Percentiles rank a stretch among this genome's conserved stretches.
These are phyloP conservation scores for Pythium plurisporium DNA, from an alignment of 352 stramenopile species.

Conservation along the genomic window DNA sequence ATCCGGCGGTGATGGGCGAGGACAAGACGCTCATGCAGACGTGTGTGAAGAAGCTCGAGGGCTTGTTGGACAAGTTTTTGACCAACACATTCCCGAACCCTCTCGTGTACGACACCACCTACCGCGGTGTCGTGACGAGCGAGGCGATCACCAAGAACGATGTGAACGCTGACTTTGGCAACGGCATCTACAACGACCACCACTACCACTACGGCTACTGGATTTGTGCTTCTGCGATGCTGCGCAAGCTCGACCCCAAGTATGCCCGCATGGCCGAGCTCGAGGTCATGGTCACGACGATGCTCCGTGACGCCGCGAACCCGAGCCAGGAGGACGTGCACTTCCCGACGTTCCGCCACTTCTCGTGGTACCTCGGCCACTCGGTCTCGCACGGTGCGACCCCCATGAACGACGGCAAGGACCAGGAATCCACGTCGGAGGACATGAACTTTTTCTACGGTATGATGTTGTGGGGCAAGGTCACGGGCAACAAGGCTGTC, in stretches of 20 bases:
- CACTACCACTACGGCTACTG: slow-evolving; percentile 84
- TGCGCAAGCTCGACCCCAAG: slow-evolving; percentile 55
- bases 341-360: slow-evolving; percentile 70
- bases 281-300: slow-evolving; percentile 52
- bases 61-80: slow-evolving; percentile 49
- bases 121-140: slow-evolving; percentile 48
- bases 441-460: slow-evolving; percentile 81
- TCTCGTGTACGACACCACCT: slow-evolving; percentile 65
- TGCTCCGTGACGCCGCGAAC: slow-evolving; percentile 73
- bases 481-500: slow-evolving; percentile 46
- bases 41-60: slow-evolving; percentile 61
- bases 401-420: slow-evolving; percentile 56
- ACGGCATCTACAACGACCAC: slow-evolving; percentile 80
- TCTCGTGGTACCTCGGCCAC: slow-evolving; percentile 74
- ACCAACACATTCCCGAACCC: slow-evolving; percentile 44
- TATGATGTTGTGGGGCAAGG: slow-evolving; percentile 68
- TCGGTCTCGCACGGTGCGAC: slow-evolving; percentile 70
- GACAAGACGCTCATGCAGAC: slow-evolving; percentile 42
- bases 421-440: slow-evolving; percentile 71
- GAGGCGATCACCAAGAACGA: slow-evolving; percentile 43
- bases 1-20: slow-evolving; percentile 38
- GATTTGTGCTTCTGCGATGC: slow-evolving; percentile 54
- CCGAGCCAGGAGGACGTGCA: slow-evolving; percentile 41
- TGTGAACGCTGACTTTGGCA: slow-evolving; percentile 68
- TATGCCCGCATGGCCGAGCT: slow-evolving; percentile 29